These are phyloP conservation scores for Paxillus ammoniavirescens DNA, from an alignment of 768 basidiomycete genomes.

Conservation along the genomic window DNA sequence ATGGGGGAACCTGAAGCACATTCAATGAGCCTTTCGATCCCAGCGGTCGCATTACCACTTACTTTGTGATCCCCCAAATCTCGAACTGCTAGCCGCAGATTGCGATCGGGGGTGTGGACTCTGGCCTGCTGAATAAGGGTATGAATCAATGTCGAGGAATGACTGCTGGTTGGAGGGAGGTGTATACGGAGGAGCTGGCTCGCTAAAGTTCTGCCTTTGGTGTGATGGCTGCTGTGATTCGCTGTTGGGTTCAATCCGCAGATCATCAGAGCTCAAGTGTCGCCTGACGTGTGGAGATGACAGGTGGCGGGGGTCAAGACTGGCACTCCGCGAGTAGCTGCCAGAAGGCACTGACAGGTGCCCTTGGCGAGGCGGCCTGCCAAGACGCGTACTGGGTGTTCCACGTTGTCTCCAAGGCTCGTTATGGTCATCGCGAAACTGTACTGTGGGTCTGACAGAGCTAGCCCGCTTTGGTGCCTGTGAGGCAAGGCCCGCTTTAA, in stretches of 20 bases:
- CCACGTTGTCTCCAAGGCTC: not conserved
- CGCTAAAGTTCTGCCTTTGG: not conserved
- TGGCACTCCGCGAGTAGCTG: slow-evolving; percentile 7
- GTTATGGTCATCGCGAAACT: slow-evolving; percentile 7
- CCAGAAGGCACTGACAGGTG: not conserved
- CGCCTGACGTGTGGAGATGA: slow-evolving; percentile 5
- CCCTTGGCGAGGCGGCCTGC: not conserved
- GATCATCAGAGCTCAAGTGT: slow-evolving; percentile 9
- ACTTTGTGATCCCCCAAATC: slow-evolving; percentile 12
- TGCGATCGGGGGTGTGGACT: slow-evolving; percentile 1
- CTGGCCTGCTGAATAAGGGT: not conserved
- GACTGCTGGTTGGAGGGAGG: slow-evolving; percentile 4
- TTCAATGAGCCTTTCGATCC: not conserved
- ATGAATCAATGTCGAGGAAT: not conserved
- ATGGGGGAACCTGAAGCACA: slow-evolving; percentile 10
- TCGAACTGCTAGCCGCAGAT: slow-evolving; percentile 10
- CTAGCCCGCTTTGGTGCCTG: slow-evolving; percentile 20
- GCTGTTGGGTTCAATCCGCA: not conserved
- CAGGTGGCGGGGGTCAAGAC: slow-evolving; percentile 4
- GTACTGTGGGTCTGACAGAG: slow-evolving; percentile 17
- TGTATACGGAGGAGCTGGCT: slow-evolving; percentile 35
- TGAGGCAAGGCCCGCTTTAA: slow-evolving; percentile 52
- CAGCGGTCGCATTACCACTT: not conserved
- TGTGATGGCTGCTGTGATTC: not conserved
- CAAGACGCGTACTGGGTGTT: not conserved